A percentile compares a stretch with the other conserved stretches of the same genome.
phyloP scores from a whole-genome alignment of 2,329 filamentous ascomycete species.

The Myotisia sp. region DNA sequence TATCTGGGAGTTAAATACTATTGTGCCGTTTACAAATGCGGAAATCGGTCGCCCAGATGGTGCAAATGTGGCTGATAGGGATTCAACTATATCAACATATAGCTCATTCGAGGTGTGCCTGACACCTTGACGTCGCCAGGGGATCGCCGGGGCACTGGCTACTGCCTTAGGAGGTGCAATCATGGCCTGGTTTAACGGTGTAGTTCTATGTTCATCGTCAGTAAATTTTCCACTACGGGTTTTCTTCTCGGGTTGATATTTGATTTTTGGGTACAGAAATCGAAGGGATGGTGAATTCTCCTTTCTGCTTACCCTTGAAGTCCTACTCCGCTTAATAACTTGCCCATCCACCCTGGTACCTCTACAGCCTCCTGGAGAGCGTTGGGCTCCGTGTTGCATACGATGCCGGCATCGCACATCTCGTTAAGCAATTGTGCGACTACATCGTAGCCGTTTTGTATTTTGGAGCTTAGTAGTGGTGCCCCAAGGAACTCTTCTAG shows the following conservation, averaged over 20 bases:
- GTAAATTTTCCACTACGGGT: no score
- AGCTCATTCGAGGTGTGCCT: slow-evolving; percentile 93
- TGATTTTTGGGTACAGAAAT: no score
- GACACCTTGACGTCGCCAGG: slow-evolving; percentile 85
- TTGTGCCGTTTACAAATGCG: slow-evolving; percentile 78
- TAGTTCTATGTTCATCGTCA: no score
- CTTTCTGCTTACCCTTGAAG: slow-evolving; percentile 49
- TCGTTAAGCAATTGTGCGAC: slow-evolving; percentile 84
- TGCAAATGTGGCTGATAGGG: slow-evolving; percentile 71
- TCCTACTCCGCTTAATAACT: slow-evolving; percentile 73
- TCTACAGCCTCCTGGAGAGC: slow-evolving; percentile 82
- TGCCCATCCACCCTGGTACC: slow-evolving; percentile 79
- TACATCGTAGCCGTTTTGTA: slow-evolving; percentile 84
- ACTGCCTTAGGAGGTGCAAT: slow-evolving; percentile 18
- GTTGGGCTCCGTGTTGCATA: slow-evolving; percentile 86
- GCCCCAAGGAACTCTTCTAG: slow-evolving; percentile 89
- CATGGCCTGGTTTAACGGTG: slow-evolving; percentile 28
- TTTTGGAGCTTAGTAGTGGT: slow-evolving; percentile 69
- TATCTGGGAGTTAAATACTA: slow-evolving; percentile 89
- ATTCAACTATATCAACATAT: slow-evolving; percentile 91
- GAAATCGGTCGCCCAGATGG: slow-evolving; percentile 78
- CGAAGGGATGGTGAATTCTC: background rate
- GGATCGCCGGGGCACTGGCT: slow-evolving; percentile 43
- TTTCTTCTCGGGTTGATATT: no score
- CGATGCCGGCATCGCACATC: slow-evolving; percentile 88